phyloP scores from a whole-genome alignment of 495 filamentous ascomycete genomes.

The Penicillium psychrofluorescens region DNA sequence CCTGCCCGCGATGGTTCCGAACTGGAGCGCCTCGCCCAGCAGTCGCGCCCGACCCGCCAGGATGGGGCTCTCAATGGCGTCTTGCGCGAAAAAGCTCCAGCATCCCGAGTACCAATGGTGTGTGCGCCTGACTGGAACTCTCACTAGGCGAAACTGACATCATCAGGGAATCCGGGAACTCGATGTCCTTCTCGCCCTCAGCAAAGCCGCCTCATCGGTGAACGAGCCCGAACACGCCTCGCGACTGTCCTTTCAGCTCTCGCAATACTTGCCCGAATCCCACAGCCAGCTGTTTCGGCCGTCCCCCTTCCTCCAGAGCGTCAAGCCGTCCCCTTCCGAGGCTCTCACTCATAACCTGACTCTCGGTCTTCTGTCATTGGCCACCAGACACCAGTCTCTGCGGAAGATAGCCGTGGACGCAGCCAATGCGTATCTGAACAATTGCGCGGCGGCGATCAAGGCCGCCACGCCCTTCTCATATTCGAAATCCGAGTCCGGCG shows the following conservation, averaged over 20 bases:
- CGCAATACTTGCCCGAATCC: conserved; percentile 76
- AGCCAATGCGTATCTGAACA: conserved; percentile 60
- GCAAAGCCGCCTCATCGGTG: conserved; percentile 73
- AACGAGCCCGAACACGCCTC: conserved; percentile 60
- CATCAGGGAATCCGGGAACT: conserved; percentile 66
- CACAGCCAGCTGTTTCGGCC: conserved; percentile 67
- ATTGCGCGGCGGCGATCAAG: conserved; percentile 50
- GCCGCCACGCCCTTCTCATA: conserved; percentile 21
- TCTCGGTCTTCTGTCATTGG: conserved; percentile 69
- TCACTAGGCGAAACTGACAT: conserved; percentile 14
- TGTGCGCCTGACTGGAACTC: not conserved
- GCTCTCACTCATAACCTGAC: conserved; percentile 71
- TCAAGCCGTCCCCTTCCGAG: conserved; percentile 89
- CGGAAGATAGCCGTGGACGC: conserved; percentile 52
- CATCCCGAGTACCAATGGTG: conserved; percentile 48
- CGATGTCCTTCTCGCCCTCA: conserved; percentile 81
- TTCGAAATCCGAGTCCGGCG: conserved; percentile 40
- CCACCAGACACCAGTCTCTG: conserved; percentile 57
- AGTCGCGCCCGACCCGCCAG: conserved; percentile 32
- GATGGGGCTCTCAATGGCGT: conserved; percentile 35
- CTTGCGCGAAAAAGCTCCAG: conserved; percentile 29
- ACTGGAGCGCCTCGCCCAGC: conserved; percentile 53
- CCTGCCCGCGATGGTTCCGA: conserved; percentile 52
- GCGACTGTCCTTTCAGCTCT: conserved; percentile 63
- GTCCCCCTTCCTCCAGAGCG: conserved; percentile 73